Percentiles rank a stretch among this genome's conserved stretches.
phyloP scores from a whole-genome alignment of 768 basidiomycete genomes.

The Pulveroboletus sp. region DNA sequence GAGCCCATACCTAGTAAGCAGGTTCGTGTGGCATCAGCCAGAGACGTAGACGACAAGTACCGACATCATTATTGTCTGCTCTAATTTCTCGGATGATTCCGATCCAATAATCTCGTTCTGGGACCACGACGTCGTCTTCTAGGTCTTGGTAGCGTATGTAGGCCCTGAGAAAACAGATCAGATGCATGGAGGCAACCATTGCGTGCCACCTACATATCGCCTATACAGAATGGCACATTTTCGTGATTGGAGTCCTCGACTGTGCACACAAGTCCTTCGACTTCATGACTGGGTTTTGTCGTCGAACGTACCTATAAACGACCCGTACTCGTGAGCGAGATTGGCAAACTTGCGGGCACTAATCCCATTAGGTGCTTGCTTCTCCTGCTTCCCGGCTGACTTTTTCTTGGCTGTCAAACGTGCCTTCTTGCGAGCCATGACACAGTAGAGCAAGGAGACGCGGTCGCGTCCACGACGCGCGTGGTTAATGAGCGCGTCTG shows the following conservation, averaged over 20 bases:
- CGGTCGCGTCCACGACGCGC: constrained; percentile 21
- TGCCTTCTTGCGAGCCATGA: constrained; percentile 25
- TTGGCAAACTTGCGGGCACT: constrained; percentile 11
- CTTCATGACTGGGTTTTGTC: background rate
- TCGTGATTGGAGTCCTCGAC: constrained; percentile 14
- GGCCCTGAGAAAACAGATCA: constrained; percentile 22
- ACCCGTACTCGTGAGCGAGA: constrained; percentile 1
- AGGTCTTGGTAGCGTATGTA: constrained; percentile 25
- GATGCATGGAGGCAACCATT: background rate
- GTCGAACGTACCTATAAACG: constrained; percentile 17
- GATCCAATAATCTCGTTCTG: constrained; percentile 47
- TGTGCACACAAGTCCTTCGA: background rate
- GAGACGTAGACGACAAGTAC: background rate
- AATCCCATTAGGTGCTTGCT: constrained; percentile 1
- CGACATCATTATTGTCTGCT: constrained; percentile 27
- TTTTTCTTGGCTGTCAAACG: constrained; percentile 20
- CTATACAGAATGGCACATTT: constrained; percentile 22
- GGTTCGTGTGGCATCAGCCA: background rate
- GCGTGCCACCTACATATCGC: constrained; percentile 31
- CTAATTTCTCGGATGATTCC: constrained; percentile 46
- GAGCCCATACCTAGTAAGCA: constrained; percentile 44
- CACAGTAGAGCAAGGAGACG: constrained; percentile 1
- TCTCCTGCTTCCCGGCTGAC: background rate
- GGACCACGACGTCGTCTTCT: constrained; percentile 8
- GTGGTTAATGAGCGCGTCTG: constrained; percentile 27